A percentile compares a stretch with the other conserved stretches of the same genome.
Evolutionary conservation across 306 rosid genomes (phyloP).

Genomic region (Inga laurina): DNA sequence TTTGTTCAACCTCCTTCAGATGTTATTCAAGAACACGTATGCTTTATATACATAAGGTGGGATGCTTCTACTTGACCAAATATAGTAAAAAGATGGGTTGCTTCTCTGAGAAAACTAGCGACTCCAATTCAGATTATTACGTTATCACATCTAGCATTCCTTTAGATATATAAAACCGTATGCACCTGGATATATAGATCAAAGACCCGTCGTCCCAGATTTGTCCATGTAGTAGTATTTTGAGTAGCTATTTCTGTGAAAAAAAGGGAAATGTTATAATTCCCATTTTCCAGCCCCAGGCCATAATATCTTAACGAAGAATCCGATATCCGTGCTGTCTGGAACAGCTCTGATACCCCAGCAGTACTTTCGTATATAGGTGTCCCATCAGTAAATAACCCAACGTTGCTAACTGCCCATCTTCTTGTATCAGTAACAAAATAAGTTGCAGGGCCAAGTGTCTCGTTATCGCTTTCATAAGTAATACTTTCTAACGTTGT

Average conservation of each 20-base stretch:
- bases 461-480: too few relatives aligned
- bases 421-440: too few relatives aligned
- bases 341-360: constrained; percentile 59
- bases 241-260: constrained; percentile 59
- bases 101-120: neutral
- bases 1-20: neutral
- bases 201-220: constrained; percentile 45
- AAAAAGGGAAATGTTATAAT: constrained; percentile 66
- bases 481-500: too few relatives aligned
- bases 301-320: constrained; percentile 87
- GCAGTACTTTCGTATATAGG: constrained; percentile 3
- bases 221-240: constrained; percentile 56
- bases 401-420: too few relatives aligned
- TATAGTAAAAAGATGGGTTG: neutral
- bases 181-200: constrained; percentile 62
- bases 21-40: neutral
- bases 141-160: neutral
- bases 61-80: neutral
- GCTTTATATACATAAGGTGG: too few relatives aligned
- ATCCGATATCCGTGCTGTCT: constrained; percentile 73
- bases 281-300: constrained; percentile 69
- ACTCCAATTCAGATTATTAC: neutral
- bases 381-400: too few relatives aligned
- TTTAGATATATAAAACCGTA: neutral
- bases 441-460: too few relatives aligned